Evolutionary conservation across 345 rosid species (phyloP).

Genomic region (Boechera stricta): DNA sequence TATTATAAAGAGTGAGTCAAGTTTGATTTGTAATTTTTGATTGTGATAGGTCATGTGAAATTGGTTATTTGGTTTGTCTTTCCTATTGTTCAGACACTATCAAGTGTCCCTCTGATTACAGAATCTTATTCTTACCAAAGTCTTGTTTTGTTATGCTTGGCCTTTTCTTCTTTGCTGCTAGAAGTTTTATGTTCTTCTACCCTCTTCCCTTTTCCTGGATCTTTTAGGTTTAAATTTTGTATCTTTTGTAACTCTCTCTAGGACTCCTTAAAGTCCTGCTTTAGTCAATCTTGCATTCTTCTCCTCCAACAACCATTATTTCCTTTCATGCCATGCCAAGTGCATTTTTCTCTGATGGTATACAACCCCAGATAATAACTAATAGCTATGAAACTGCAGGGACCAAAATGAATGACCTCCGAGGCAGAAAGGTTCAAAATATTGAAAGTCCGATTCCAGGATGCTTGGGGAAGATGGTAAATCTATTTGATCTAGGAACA

Average conservation of each 20-base stretch:
- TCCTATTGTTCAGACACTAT: conserved; percentile 36
- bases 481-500: conserved; percentile 70
- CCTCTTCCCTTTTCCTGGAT: conserved; percentile 5
- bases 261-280: neutral
- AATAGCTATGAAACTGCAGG: conserved; percentile 48
- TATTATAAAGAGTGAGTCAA: neutral
- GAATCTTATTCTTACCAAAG: conserved; percentile 38
- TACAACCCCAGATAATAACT: conserved; percentile 15
- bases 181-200: conserved; percentile 22
- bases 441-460: conserved; percentile 70
- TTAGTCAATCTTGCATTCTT: conserved; percentile 10
- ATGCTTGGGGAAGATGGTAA: conserved; percentile 60
- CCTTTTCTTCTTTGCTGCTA: conserved; percentile 28
- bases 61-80: conserved; percentile 22
- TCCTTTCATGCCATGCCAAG: conserved; percentile 11
- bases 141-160: conserved; percentile 37
- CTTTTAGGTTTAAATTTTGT: neutral
- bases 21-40: conserved; percentile 24
- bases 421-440: conserved; percentile 54
- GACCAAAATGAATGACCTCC: conserved; percentile 63
- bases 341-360: neutral
- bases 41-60: conserved; percentile 41
- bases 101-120: conserved; percentile 34
- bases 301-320: neutral
- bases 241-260: neutral